Base-by-base conservation (phyloP, 192 early-diverging fungal species). In the Coemansia brasiliensis region DNA sequence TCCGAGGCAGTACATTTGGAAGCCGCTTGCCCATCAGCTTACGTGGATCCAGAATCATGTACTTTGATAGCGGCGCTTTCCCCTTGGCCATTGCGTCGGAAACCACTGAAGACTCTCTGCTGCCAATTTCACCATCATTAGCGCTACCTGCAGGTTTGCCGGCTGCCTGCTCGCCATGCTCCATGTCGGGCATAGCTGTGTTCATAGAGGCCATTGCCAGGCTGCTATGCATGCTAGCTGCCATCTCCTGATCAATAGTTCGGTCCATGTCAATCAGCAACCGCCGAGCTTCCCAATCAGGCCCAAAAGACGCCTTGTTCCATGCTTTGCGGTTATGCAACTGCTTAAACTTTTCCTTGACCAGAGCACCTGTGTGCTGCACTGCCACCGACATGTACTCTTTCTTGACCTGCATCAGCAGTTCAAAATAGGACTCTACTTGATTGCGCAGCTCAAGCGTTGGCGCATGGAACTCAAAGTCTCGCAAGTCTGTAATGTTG, bases 381-480 rank as follows among this genome's bases (percentile, higher is more conserved):
- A 81, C 65, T 10, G 63, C 79, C 11, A 70, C 79, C 1, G 68
- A 69, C 62, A 72, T 76, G 53, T 71, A 68, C 68, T 81, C 79
- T 51, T 69, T 68, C 55, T 77, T 81, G 37, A 81, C 70, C 26
- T 81, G 73, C 69, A 75, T 81, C 27, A 81, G 54, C 38, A 81
- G 65, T 62, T 81, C 76, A 50, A 69, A 79, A 46, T 72, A 79
- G 27, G 76, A 79, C 52, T 72, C 76, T n/a, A 79, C 76, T 37
- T 79, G 65, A 57, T 79, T 79, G 49, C 76, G 69, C 52, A 79
- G 63, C 60, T 69, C 76, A 20, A 79, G 66, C 40, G 46, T 58
- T 4, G 76, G 76, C 39, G 76, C 69, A 54, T 73, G 69, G 57
- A 79, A 79, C 59, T 72, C 76, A 69, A 79, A 79, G 57, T 79